Evolutionary conservation across 768 basidiomycete species (phyloP).

Genomic region (Tulasnella sp.): DNA sequence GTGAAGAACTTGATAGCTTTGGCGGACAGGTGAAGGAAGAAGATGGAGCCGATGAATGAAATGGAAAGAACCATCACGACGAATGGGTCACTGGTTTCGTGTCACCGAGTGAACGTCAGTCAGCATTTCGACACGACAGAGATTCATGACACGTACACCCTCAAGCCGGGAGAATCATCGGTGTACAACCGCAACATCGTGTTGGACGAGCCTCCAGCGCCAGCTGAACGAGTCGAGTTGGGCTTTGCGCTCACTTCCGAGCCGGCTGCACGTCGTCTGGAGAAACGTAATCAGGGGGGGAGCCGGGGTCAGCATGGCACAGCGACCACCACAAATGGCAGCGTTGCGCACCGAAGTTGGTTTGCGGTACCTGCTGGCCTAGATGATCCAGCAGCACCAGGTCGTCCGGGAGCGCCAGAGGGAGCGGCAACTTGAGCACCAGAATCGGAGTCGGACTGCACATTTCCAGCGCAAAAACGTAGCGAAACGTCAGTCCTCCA

Average conservation of each 20-base stretch:
- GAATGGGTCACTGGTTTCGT: slow-evolving; percentile 76
- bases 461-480: neutral
- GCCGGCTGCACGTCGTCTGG: slow-evolving; percentile 66
- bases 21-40: slow-evolving; percentile 97
- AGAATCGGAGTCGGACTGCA: slow-evolving; percentile 58
- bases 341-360: slow-evolving; percentile 66
- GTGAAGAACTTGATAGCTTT: slow-evolving; percentile 89
- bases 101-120: neutral
- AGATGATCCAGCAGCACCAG: slow-evolving; percentile 42
- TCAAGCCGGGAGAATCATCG: slow-evolving; percentile 92
- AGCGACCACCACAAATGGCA: neutral
- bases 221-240: slow-evolving; percentile 84
- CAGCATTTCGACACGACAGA: slow-evolving; percentile 18
- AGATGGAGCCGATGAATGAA: slow-evolving; percentile 95
- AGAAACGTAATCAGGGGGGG: neutral
- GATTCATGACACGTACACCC: slow-evolving; percentile 68
- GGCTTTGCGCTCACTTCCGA: slow-evolving; percentile 59
- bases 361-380: slow-evolving; percentile 63
- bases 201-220: slow-evolving; percentile 93
- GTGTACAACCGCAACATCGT: slow-evolving; percentile 99
- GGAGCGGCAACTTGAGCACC: slow-evolving; percentile 44
- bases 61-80: slow-evolving; percentile 94
- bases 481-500: slow-evolving; percentile 7
- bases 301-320: neutral
- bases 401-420: slow-evolving; percentile 38